These are phyloP conservation scores for Xylariaceae sp. DNA, from an alignment of 2,329 filamentous ascomycete genomes.

Conservation along the genomic window DNA sequence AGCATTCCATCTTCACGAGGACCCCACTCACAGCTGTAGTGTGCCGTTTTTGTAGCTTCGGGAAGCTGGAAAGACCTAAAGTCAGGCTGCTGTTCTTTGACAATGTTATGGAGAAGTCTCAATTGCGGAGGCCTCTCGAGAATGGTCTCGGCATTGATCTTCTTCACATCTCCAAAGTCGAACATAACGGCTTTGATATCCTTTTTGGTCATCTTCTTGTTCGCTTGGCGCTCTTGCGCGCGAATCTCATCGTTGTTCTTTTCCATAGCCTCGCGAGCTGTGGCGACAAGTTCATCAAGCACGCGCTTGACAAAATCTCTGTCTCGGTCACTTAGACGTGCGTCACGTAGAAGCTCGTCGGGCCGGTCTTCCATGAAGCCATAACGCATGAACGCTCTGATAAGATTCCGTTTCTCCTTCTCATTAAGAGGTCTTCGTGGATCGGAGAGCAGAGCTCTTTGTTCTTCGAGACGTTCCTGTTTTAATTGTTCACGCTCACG, in stretches of 20 bases:
- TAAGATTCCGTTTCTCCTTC: slow-evolving; percentile 88
- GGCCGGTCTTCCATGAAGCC: slow-evolving; percentile 84
- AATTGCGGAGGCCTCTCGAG: slow-evolving; percentile 87
- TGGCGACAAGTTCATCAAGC: slow-evolving; percentile 65
- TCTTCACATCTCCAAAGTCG: slow-evolving; percentile 87
- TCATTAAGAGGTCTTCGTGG: slow-evolving; percentile 85
- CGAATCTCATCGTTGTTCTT: slow-evolving; percentile 67
- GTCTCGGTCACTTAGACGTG: slow-evolving; percentile 78
- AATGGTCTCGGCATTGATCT: slow-evolving; percentile 92
- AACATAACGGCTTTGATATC: slow-evolving; percentile 96
- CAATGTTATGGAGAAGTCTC: slow-evolving; percentile 71
- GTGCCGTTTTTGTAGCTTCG: slow-evolving; percentile 86
- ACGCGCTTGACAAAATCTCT: slow-evolving; percentile 70
- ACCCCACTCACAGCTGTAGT: slow-evolving; percentile 89
- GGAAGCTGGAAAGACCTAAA: slow-evolving; percentile 77
- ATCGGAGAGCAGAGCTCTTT: slow-evolving; percentile 68
- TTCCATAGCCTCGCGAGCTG: slow-evolving; percentile 55
- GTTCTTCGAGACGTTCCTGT: slow-evolving; percentile 69
- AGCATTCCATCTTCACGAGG: slow-evolving; percentile 95
- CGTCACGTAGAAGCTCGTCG: slow-evolving; percentile 82
- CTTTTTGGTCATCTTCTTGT: slow-evolving; percentile 87
- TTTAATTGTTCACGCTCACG: slow-evolving; percentile 60
- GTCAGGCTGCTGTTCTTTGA: slow-evolving; percentile 58
- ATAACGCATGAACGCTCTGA: slow-evolving; percentile 84
- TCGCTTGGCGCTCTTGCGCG: slow-evolving; percentile 73